phyloP scores from a whole-genome alignment of 345 rosid genomes.

The Euphorbia tirucalli region DNA sequence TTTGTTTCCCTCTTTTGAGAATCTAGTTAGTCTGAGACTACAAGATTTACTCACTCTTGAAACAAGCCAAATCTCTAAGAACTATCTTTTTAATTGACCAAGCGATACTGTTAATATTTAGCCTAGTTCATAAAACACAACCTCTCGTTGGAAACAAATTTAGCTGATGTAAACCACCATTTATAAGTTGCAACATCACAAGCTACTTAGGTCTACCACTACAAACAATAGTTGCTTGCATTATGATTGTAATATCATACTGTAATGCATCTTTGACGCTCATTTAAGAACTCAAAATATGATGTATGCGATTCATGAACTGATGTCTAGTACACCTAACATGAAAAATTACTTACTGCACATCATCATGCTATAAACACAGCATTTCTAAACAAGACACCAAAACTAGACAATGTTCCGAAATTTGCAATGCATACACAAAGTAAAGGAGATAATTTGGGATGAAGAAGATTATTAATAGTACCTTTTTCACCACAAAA shows the following conservation, averaged over 20 bases:
- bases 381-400: not conserved
- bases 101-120: too few species aligned
- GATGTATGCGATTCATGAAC: too few species aligned
- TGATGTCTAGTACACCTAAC: not conserved
- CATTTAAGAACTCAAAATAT: not conserved
- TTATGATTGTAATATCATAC: not conserved
- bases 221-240: not conserved
- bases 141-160: too few species aligned
- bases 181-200: too few species aligned
- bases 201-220: not conserved
- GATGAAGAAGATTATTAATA: constrained; percentile 10
- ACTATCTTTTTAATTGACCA: too few species aligned
- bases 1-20: constrained; percentile 2
- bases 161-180: not conserved
- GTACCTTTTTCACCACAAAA: constrained; percentile 25
- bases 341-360: not conserved
- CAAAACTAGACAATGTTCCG: not conserved
- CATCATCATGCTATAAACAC: not conserved
- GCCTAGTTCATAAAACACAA: too few species aligned
- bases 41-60: too few species aligned
- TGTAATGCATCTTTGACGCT: not conserved
- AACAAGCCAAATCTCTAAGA: too few species aligned
- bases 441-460: not conserved
- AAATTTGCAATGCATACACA: not conserved
- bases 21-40: not conserved